phyloP scores from a whole-genome alignment of 2,329 filamentous ascomycete species.

The Beauveria australis region DNA sequence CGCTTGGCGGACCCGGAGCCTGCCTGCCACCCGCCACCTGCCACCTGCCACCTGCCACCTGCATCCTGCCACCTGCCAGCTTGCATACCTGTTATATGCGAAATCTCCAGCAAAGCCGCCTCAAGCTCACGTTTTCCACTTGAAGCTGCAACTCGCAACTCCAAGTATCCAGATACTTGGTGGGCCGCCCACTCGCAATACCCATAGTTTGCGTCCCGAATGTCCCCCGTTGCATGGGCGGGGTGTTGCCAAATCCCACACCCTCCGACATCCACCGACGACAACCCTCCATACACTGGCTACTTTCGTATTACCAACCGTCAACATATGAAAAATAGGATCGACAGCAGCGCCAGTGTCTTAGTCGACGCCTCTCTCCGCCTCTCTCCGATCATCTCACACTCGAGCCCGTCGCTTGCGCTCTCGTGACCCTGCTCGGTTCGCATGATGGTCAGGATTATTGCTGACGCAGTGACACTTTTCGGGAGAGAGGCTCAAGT shows the following conservation, averaged over 20 bases:
- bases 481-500: no score
- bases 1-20: no score
- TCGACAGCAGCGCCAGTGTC: background rate
- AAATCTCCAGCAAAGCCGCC: background rate
- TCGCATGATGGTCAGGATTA: no score
- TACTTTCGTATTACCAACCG: no score
- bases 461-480: no score
- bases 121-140: background rate
- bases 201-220: background rate
- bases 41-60: no score
- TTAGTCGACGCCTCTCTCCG: background rate
- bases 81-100: background rate
- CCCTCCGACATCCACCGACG: no score
- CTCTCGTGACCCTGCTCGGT: background rate
- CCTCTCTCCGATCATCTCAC: background rate
- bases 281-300: no score
- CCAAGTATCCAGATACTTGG: background rate
- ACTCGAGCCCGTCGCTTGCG: background rate
- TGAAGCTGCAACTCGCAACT: background rate
- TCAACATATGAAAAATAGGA: background rate
- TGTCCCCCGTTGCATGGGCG: background rate
- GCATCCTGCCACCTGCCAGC: no score
- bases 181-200: background rate
- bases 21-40: no score
- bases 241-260: background rate